Base-by-base conservation (phyloP, 768 basidiomycete genomes). In the Mycena metata region DNA sequence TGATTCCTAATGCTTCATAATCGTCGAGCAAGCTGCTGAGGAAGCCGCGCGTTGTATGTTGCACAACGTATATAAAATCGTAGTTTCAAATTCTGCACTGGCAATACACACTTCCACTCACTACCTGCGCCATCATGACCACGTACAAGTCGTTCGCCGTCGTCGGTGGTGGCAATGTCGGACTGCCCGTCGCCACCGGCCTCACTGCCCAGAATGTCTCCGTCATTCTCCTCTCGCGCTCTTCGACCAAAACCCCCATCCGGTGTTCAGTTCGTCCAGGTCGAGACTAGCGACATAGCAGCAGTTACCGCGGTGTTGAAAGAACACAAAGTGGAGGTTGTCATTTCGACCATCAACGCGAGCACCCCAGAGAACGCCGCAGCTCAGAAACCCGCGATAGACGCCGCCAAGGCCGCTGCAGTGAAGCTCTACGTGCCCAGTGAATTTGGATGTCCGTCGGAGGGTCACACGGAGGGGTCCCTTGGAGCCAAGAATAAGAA, bases 371-470 rank as follows among this genome's bases (percentile, higher is more conserved):
- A 30, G 30, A 30, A 30, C 30, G 10, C 23, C 10, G 47, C 21
- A 2, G 21, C 47, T 2, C 47, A 49, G 16, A 49, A 49, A 13
- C 16, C 47, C 1, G 12, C 24, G 1, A 80, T 76, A 15, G 76
- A 78, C 10, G 82, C 82, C 17, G 78, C 82, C 39, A 79, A 79
- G 58, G 71, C 71, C 45, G 82, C 80, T 1, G 78, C 74, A 3
- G 79, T 83, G 21, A 78, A 79, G 66, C 45, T 83, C 33, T 82
- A 83, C 54, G 80, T 81, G n/a, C 80, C 81, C 16, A 78, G 76
- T 17, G 82, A 82, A 58, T 83, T 72, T 2, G 75, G 76, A 36
- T 79, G 70, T 23, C 16, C 33, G 23, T 11, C 30, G 7, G 24
- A 46, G 7, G 41, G 79, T 12, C 72, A 74, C 17, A 76, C 75